Base-by-base conservation (phyloP, 2,329 filamentous ascomycete genomes). In the Remersonia thermophila region DNA sequence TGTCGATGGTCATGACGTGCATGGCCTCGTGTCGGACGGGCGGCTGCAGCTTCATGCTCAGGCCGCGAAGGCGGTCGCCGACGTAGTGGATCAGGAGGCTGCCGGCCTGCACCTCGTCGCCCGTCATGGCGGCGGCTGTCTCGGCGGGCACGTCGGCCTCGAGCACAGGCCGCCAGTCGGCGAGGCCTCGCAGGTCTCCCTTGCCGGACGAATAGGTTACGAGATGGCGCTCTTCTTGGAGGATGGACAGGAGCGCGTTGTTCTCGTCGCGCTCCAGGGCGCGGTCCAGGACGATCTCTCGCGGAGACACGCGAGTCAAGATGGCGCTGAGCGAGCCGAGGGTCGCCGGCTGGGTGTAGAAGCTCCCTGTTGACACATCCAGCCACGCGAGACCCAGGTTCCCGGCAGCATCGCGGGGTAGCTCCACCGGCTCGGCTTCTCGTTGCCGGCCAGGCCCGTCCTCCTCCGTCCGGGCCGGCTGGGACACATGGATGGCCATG, bases 311-410 rank as follows among this genome's bases (percentile, higher is more conserved):
- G 17, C 89, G 77, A 18, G 87, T 82, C 34, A 96, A 65, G 14
- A 82, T 77, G 8, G 87, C 85, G n/a, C 83, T 69, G 4, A 98
- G 62, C 37, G 78, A 77, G 33, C 72, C 65, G 7, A 87, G 59
- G 14, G 78, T 77, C 1, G 82, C 79, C 13, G 65, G 66, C 53
- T 96, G 86, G 0, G 86, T 94, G 51, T 78, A 85, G 59, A 98
- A 98, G 50, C 89, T 83, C 11, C 91, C 91, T 3, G 91, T 98
- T 7, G 91, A 95, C 17, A 96, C 62, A 58, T 98, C 91, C 32
- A 96, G 65, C 91, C 91, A 98, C 28, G 91, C 83, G 33, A 98
- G 63, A 3, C 91, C 91, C 38, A 93, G 63, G 31, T 60, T 58
- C 12, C 27, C 27, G 27, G 6, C 27, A 28, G 49, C 41, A 39